These are phyloP conservation scores for Penicillium paradoxum DNA, from an alignment of 495 filamentous ascomycete species.

Conservation along the genomic window DNA sequence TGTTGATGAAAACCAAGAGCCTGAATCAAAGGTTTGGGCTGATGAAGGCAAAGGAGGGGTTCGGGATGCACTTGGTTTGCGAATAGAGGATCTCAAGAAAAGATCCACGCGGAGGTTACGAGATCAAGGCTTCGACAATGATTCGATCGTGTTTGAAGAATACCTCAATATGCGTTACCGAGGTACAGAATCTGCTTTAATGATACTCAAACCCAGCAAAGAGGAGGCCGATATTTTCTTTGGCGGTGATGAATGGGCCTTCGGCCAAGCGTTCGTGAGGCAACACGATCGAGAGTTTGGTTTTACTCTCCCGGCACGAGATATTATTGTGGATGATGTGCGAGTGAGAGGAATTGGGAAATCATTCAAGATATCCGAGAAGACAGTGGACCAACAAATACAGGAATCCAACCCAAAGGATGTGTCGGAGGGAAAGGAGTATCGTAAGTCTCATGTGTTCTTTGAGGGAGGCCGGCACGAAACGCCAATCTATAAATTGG, in stretches of 20 bases:
- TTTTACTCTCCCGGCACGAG: conserved; percentile 74
- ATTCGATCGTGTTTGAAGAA: conserved; percentile 35
- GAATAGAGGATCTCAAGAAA: conserved; percentile 17
- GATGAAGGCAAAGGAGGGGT: conserved; percentile 2
- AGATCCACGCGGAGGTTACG: conserved; percentile 14
- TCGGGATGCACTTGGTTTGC: conserved; percentile 13
- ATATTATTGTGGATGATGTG: conserved; percentile 91
- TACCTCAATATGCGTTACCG: conserved; percentile 49
- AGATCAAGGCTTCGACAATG: conserved; percentile 30
- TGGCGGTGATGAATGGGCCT: conserved; percentile 52
- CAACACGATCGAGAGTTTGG: conserved; percentile 94
- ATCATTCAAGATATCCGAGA: conserved; percentile 56
- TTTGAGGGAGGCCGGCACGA: conserved; percentile 58
- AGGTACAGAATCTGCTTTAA: conserved; percentile 46
- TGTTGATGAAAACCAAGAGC: conserved; percentile 87
- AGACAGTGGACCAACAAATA: conserved; percentile 81
- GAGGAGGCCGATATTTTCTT: conserved; percentile 15
- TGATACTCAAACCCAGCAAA: conserved; percentile 46
- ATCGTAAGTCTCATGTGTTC: conserved; percentile 32
- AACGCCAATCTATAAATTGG: conserved; percentile 78
- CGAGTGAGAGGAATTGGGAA: conserved; percentile 80
- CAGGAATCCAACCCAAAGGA: conserved; percentile 53
- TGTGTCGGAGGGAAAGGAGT: conserved; percentile 24
- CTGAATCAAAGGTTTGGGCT: conserved; percentile 56
- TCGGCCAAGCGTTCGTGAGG: conserved; percentile 74